Evolutionary conservation across 2,329 filamentous ascomycete genomes (phyloP).

Genomic region (Trichoderma sp.): DNA sequence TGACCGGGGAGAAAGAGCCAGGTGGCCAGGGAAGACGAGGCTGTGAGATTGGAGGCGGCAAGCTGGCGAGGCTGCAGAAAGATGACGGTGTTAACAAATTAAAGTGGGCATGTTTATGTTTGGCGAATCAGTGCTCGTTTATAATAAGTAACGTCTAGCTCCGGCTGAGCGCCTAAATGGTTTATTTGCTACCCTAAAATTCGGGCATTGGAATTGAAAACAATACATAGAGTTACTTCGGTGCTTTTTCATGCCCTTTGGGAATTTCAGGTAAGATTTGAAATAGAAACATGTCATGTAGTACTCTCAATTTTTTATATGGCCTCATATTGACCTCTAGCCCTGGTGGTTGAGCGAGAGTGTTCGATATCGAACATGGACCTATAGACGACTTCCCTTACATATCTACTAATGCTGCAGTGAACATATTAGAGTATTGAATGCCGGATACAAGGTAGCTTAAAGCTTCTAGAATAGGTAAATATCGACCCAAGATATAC

Average conservation of each 20-base stretch:
- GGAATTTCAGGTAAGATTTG: background rate
- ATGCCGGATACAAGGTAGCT: background rate
- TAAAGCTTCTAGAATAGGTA: background rate
- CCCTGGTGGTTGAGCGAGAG: background rate
- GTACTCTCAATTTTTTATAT: fast-evolving
- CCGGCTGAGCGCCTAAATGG: background rate
- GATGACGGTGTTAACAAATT: background rate
- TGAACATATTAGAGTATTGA: background rate
- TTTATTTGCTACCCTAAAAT: background rate
- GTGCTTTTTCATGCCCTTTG: background rate
- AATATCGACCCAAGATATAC: background rate
- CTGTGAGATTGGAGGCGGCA: conserved; percentile 12
- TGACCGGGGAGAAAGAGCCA: conserved; percentile 9
- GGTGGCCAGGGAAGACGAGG: conserved; percentile 15
- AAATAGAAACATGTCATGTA: background rate
- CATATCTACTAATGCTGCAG: background rate
- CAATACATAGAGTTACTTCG: background rate
- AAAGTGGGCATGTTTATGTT: background rate
- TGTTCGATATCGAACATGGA: background rate
- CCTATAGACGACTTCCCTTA: background rate
- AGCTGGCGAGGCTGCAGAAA: conserved; percentile 15
- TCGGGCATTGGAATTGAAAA: background rate
- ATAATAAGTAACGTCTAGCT: background rate
- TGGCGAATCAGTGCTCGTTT: background rate
- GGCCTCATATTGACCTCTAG: background rate